Base-by-base conservation (phyloP, 805 yeast species). In the Yarrowia sp. region DNA sequence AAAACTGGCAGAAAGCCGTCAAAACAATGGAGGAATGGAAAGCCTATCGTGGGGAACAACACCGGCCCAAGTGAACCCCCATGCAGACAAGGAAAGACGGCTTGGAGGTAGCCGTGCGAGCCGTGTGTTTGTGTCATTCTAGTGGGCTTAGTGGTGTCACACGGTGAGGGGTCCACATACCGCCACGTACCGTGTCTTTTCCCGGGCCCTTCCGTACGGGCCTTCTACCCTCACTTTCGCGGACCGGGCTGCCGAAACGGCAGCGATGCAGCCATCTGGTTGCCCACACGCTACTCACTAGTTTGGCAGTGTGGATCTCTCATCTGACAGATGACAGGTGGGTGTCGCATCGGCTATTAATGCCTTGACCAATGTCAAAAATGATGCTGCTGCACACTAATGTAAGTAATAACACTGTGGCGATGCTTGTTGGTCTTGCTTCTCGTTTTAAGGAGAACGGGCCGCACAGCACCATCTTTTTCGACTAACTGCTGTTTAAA, bases 21-120 rank as follows among this genome's bases (percentile, higher is more conserved):
- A 60, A 72, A 38, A 73, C 74, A 1, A 72, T 73, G 73, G 74
- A 73, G 34, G 72, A 73, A 33, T 73, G 75, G 75, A 72, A 70
- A 30, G 55, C 67, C 7, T 73, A 73, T 34, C 44, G 71, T 7
- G 50, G 50, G n/a, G 50, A n/a, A n/a, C n/a, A n/a, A n/a, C n/a
- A 47, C 20, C 50, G 20, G 34, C 34, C 20, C 34, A 24, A 34
- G 34, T 46, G 50, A 46, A 24, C 13, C 14, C n/a, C n/a, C n/a
- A n/a, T n/a, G n/a, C n/a, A n/a, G n/a, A n/a, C n/a, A n/a, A n/a
- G n/a, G n/a, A n/a, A n/a, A n/a, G n/a, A n/a, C n/a, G n/a, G n/a
- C n/a, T n/a, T n/a, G n/a, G n/a, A n/a, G n/a, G n/a, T n/a, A n/a
- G n/a, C n/a, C n/a, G n/a, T n/a, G n/a, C n/a, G n/a, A n/a, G 46